Percentiles rank a stretch among this genome's conserved stretches.
phyloP scores from a whole-genome alignment of 805 yeast genomes.

The Schwanniomyces vanrijiae region DNA sequence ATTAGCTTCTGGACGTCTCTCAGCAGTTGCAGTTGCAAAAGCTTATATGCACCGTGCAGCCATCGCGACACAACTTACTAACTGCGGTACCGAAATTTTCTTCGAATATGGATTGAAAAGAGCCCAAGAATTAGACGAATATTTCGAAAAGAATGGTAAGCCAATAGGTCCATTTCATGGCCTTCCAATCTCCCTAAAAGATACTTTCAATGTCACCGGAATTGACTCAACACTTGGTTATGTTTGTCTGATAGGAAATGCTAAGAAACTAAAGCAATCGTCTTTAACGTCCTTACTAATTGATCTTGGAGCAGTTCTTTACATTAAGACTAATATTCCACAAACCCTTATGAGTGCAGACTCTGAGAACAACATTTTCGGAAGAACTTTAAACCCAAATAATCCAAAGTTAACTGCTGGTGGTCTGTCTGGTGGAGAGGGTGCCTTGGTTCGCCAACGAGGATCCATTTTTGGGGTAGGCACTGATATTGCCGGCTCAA shows the following conservation, averaged over 20 bases:
- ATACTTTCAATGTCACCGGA: slow-evolving; percentile 47
- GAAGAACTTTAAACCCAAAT: slow-evolving; percentile 47
- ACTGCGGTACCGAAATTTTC: slow-evolving; percentile 38
- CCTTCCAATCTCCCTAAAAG: slow-evolving; percentile 36
- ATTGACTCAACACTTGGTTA: slow-evolving; percentile 51
- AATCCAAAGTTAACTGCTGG: slow-evolving; percentile 46
- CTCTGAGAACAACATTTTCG: slow-evolving; percentile 44
- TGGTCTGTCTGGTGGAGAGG: slow-evolving; percentile 57
- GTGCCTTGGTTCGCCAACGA: slow-evolving; percentile 42
- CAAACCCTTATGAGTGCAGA: slow-evolving; percentile 52
- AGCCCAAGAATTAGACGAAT: slow-evolving; percentile 24
- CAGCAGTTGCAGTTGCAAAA: slow-evolving; percentile 44
- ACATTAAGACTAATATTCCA: slow-evolving; percentile 55
- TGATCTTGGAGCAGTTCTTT: slow-evolving; percentile 51
- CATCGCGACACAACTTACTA: slow-evolving; percentile 53
- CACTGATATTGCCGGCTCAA: slow-evolving; percentile 54
- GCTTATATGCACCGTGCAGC: slow-evolving; percentile 63
- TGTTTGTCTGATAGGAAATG: slow-evolving; percentile 40
- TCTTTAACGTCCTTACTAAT: background rate
- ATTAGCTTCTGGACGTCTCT: slow-evolving; percentile 17
- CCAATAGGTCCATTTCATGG: slow-evolving; percentile 30
- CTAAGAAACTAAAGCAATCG: slow-evolving; percentile 26
- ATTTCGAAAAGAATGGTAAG: slow-evolving; percentile 14
- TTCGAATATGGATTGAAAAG: slow-evolving; percentile 25
- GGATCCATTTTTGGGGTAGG: slow-evolving; percentile 55